Evolutionary conservation across 352 stramenopile genomes (phyloP).

Genomic region (Thalassiosira exigua): DNA sequence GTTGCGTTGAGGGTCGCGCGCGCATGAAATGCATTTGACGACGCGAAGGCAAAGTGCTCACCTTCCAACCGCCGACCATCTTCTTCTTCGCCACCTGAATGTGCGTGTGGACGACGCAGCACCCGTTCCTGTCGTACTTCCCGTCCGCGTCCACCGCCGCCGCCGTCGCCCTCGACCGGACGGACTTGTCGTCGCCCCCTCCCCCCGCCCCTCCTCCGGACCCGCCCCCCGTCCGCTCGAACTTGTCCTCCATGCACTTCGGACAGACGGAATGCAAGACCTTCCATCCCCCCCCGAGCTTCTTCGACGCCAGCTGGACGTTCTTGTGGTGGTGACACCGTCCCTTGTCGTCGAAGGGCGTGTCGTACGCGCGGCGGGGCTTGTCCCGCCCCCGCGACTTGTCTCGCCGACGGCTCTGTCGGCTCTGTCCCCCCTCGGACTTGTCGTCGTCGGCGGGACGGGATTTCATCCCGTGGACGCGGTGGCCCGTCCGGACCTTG

Average conservation of each 20-base stretch:
- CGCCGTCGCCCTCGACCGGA: neutral
- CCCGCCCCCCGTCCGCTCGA: conserved; percentile 7
- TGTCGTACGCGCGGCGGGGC: too few species aligned
- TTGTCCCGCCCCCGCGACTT: conserved; percentile 22
- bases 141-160: conserved; percentile 29
- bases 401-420: too few species aligned
- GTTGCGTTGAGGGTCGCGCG: conserved; percentile 9
- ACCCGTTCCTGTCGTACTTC: conserved; percentile 57
- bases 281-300: conserved; percentile 54
- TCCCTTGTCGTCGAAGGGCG: conserved; percentile 54
- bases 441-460: neutral
- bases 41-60: conserved; percentile 11
- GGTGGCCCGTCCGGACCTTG: conserved; percentile 28
- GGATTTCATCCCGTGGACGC: conserved; percentile 18
- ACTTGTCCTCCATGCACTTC: conserved; percentile 44
- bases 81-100: conserved; percentile 60
- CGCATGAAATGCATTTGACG: conserved; percentile 14
- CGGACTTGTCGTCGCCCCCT: conserved; percentile 1
- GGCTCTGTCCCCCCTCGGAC: neutral
- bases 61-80: conserved; percentile 55
- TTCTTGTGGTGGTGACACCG: conserved; percentile 56
- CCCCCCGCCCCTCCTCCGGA: too few species aligned
- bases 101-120: conserved; percentile 50
- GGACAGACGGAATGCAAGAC: conserved; percentile 40
- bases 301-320: conserved; percentile 44